Conservation (phyloP, 2,329 filamentous ascomycete species). For the Ceratocystis eucalypticola region DNA sequence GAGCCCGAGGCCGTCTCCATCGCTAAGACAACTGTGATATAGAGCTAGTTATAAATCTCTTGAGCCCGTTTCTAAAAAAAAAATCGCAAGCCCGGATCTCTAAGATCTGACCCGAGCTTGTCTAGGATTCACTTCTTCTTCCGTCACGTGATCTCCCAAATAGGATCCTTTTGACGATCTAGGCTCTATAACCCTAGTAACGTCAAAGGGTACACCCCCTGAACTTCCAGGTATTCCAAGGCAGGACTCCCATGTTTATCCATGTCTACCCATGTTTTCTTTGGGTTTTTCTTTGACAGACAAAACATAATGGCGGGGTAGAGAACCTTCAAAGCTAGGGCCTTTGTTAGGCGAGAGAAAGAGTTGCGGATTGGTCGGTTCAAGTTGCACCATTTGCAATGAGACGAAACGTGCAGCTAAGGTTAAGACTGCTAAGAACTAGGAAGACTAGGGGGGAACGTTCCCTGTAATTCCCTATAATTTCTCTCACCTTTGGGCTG, state of each 20-base stretch:
- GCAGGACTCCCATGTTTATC: neutral
- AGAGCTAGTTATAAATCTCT: neutral
- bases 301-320: constrained; percentile 7
- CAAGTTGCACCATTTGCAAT: constrained; percentile 8
- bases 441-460: neutral
- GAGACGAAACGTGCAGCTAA: constrained; percentile 9
- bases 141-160: neutral
- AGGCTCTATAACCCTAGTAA: constrained; percentile 3
- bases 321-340: neutral
- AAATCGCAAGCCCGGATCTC: neutral
- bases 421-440: neutral
- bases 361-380: constrained; percentile 6
- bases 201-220: neutral
- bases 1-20: neutral
- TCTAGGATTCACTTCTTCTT: neutral
- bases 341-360: constrained; percentile 7
- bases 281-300: constrained; percentile 1
- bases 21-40: neutral
- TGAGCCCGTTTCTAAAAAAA: neutral
- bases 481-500: neutral
- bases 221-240: neutral
- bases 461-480: constrained; percentile 2
- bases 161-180: neutral
- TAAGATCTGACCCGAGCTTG: neutral
- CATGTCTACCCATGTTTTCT: neutral